These are phyloP conservation scores for Pecoramyces ruminantium DNA, from an alignment of 192 early-diverging fungal species.

Conservation along the genomic window DNA sequence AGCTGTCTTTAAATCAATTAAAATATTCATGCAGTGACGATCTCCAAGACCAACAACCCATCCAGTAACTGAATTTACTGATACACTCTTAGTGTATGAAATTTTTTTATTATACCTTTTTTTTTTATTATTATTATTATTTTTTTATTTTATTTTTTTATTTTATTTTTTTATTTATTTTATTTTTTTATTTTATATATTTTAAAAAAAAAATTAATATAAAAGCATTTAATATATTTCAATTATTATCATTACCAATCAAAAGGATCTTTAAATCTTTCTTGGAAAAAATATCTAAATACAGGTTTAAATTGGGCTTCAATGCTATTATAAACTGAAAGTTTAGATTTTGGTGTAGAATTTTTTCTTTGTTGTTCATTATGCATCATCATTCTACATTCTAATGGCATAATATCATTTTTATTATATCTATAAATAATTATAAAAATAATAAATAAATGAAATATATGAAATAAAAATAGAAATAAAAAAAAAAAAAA, in stretches of 20 bases:
- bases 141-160: no score
- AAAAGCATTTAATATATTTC: no score
- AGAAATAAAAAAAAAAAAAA: no score
- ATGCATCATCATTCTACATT: conserved; percentile 20
- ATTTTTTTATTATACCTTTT: conserved; percentile 1
- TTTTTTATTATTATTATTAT: no score
- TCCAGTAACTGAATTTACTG: conserved; percentile 65
- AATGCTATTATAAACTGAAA: conserved; percentile 29
- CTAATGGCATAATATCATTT: conserved; percentile 12
- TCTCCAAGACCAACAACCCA: conserved; percentile 53
- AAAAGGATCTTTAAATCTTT: conserved; percentile 45
- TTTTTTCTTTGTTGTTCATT: conserved; percentile 14
- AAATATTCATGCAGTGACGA: conserved; percentile 81
- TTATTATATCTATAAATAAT: conserved; percentile 16
- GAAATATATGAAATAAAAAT: no score
- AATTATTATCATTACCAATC: conserved; percentile 29
- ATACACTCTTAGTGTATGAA: conserved; percentile 61
- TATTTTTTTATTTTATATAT: no score
- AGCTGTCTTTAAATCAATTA: conserved; percentile 62
- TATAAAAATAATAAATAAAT: no score
- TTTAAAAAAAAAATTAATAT: background rate
- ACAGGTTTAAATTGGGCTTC: conserved; percentile 28
- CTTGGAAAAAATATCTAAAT: conserved; percentile 60
- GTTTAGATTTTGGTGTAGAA: conserved; percentile 31
- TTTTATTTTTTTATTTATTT: no score